Percentiles rank a stretch among this genome's conserved stretches.
These are phyloP conservation scores for Amaranthus cruentus DNA, from an alignment of 148 eudicot species.

Conservation along the genomic window DNA sequence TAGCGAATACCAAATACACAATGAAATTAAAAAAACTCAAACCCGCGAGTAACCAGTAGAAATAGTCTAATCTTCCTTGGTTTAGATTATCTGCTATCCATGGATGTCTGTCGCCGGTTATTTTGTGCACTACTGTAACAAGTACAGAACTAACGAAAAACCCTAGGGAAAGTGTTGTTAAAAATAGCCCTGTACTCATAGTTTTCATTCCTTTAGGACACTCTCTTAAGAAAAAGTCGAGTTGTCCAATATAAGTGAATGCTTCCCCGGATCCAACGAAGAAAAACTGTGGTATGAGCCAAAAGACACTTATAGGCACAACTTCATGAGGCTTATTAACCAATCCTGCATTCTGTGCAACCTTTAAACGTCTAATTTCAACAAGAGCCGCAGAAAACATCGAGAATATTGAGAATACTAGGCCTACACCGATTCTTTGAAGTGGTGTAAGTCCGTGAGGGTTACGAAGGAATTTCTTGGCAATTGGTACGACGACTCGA, in stretches of 20 bases:
- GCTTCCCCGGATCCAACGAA: slow-evolving; percentile 91
- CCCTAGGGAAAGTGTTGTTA: slow-evolving; percentile 81
- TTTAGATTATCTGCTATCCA: slow-evolving; percentile 90
- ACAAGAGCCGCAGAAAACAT: slow-evolving; percentile 67
- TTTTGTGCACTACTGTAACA: slow-evolving; percentile 56
- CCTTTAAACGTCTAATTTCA: slow-evolving; percentile 52
- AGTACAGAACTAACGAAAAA: slow-evolving; percentile 68
- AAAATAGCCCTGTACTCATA: slow-evolving; percentile 80
- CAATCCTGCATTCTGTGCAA: slow-evolving; percentile 32
- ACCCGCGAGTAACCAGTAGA: slow-evolving; percentile 68
- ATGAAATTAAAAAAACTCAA: slow-evolving; percentile 51
- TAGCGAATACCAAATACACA: slow-evolving; percentile 50
- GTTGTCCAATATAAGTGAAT: slow-evolving; percentile 77
- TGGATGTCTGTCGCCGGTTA: slow-evolving; percentile 42
- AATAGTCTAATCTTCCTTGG: slow-evolving; percentile 67
- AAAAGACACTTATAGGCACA: slow-evolving; percentile 63
- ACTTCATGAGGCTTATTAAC: slow-evolving; percentile 23
- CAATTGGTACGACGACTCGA: slow-evolving; percentile 42
- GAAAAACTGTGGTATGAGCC: slow-evolving; percentile 72
- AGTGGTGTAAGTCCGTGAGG: slow-evolving; percentile 68
- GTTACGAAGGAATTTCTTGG: slow-evolving; percentile 34
- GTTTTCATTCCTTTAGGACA: slow-evolving; percentile 98
- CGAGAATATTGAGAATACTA: slow-evolving; percentile 51
- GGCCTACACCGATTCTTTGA: slow-evolving; percentile 72
- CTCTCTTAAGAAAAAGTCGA: slow-evolving; percentile 84